Base-by-base conservation (phyloP, 257 asterid species). In the Nicotiana sylvestris region DNA sequence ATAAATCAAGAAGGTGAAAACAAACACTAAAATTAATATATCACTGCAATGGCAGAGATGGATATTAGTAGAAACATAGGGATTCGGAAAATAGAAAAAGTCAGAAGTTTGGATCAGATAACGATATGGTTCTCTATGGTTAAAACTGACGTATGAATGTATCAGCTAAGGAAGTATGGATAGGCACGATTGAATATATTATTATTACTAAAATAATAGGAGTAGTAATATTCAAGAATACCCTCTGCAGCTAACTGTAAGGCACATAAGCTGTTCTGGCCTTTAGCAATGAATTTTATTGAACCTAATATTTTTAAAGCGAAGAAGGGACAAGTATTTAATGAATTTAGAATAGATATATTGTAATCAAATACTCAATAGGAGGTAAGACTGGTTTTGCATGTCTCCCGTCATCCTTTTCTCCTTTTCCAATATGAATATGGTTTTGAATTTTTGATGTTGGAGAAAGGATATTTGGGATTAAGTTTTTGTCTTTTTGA, bases 61-160 rank as follows among this genome's bases (percentile, higher is more conserved):
- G 60, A 46, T 43, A 53, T 43, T 49, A 53, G 46, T 80, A 21
- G 37, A 39, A 46, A 13, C 77, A 37, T 64, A 0, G 83, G 83
- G 83, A 80, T 35, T 65, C 32, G 49, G 5, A 74, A 70, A 67
- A 72, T 5, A 16, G 21, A 33, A 25, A 43, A 64, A 18, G 46
- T 62, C 83, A 15, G 13, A 80, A 64, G 13, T 64, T 33, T 64
- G 51, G 83, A 64, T 65, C 77, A 80, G 76, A 62, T 80, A 80
- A 62, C 77, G 77, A 80, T 80, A 43, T 64, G 83, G 77, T 13
- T 11, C 32, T 29, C 2, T 25, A 62, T 27, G 46, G 76, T 35
- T 55, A 53, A 51, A 33, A 32, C 32, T 78, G 82, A 78, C 82
- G 82, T 78, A 78, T 6, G 72, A 78, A 17, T 58, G 72, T 57